Evolutionary conservation across 805 yeast genomes (phyloP).

Genomic region (Ogataea neopini): DNA sequence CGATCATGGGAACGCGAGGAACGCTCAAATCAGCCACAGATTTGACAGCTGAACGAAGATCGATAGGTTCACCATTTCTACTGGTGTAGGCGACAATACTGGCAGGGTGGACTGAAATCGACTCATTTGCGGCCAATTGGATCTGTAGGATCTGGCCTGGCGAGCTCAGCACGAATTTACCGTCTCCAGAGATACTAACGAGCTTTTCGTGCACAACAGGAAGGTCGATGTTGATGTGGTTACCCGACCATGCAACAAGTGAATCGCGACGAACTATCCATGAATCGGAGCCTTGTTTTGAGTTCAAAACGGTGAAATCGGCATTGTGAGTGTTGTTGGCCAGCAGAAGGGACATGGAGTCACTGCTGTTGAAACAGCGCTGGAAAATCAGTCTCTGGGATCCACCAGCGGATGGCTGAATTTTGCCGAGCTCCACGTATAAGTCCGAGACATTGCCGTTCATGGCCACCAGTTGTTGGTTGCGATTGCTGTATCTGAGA

Average conservation of each 20-base stretch:
- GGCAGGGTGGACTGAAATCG: constrained; percentile 40
- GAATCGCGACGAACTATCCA: constrained; percentile 43
- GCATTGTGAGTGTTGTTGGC: constrained; percentile 38
- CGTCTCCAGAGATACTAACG: constrained; percentile 36
- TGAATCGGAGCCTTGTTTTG: constrained; percentile 20
- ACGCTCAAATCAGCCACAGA: constrained; percentile 29
- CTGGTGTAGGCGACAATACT: constrained; percentile 41
- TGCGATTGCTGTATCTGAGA: constrained; percentile 37
- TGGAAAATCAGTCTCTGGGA: constrained; percentile 32
- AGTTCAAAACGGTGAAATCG: constrained; percentile 38
- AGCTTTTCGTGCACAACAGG: constrained; percentile 11
- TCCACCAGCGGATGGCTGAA: constrained; percentile 11
- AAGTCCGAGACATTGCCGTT: constrained; percentile 42
- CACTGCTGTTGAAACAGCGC: constrained; percentile 33
- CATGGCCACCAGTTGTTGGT: constrained; percentile 44
- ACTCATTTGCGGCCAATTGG: constrained; percentile 38
- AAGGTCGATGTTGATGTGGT: constrained; percentile 28
- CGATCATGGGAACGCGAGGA: constrained; percentile 20
- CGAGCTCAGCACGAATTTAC: constrained; percentile 41
- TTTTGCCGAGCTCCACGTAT: constrained; percentile 30
- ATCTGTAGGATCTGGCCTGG: constrained; percentile 42
- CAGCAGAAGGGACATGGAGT: constrained; percentile 36
- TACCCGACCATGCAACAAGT: constrained; percentile 51
- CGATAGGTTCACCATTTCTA: constrained; percentile 1
- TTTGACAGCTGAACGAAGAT: constrained; percentile 14